Evolutionary conservation across 768 basidiomycete species (phyloP), one percentile per base, ranked within the genome.

Genomic region (Cystoderma amianthinum): DNA sequence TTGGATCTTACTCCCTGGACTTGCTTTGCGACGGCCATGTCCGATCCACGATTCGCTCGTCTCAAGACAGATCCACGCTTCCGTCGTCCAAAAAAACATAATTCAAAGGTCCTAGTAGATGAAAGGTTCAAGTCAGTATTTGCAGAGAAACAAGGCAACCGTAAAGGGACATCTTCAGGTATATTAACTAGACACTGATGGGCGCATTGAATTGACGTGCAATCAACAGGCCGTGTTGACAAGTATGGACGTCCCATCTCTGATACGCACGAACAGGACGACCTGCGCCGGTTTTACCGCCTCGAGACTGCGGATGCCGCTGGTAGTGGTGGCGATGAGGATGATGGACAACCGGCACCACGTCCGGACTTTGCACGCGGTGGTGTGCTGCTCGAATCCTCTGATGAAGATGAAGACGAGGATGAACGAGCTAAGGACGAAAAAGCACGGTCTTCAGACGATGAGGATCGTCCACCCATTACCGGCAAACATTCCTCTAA

Each of bases 51-150:
- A 16, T 99, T 98, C 60, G 76, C 85, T 15, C 72, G 87, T 39
- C 70, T 97, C 42, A 83, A 79, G 57, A 80, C 90, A 11, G 95
- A 99, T 58, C 96, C 96, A 35, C 80, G 96, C 37, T 99, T 99
- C 67, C 73, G 93, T 18, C 75, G 77, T 22, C 86, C 89, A 2
- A 87, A 80, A 58, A 89, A 83, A 61, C 78, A 82, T 24, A 67
- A 80, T 43, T 67, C 78, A 48, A 96, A 93, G 61, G 83, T 96
- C 39, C 76, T 85, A 40, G 76, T 97, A 25, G 96, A 99, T 58
- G 82, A 92, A 9, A 82, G 96, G 17, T 99, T 98, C 74, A 89
- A 85, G 59, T 66, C 72, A 41, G 72, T 96, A 15, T 78, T 97
- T 33, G 68, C 70, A 43, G 65, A 57, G 48, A 70, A 71, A 56